These are phyloP conservation scores for Elongisporangium anandrum DNA, from an alignment of 352 stramenopile genomes.

Conservation along the genomic window DNA sequence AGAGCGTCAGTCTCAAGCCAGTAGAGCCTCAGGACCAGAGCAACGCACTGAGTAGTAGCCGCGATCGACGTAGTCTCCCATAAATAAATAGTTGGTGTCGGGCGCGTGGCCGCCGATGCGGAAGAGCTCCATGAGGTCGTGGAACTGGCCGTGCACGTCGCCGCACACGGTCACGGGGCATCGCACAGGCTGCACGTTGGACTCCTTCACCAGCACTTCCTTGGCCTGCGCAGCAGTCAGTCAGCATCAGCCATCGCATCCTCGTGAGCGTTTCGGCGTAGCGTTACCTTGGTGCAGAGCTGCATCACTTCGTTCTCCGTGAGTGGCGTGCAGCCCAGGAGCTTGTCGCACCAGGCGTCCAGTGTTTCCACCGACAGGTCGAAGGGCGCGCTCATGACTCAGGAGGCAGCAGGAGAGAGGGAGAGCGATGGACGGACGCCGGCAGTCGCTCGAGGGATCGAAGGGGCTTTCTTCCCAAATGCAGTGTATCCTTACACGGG, in stretches of 20 bases:
- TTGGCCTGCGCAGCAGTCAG: constrained; percentile 65
- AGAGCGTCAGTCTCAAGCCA: constrained; percentile 8
- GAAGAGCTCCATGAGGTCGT: constrained; percentile 67
- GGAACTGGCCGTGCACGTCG: constrained; percentile 63
- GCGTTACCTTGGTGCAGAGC: constrained; percentile 86
- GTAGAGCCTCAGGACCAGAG: background rate
- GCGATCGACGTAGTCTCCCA: constrained; percentile 99
- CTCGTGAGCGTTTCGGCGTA: background rate
- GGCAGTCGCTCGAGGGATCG: constrained; percentile 1
- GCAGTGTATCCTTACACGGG: background rate
- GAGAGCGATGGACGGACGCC: background rate
- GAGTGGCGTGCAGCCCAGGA: constrained; percentile 92
- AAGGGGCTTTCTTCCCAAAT: background rate
- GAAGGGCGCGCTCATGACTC: constrained; percentile 48
- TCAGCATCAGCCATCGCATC: background rate
- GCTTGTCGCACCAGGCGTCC: constrained; percentile 93
- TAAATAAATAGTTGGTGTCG: constrained; percentile 98
- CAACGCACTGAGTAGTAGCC: constrained; percentile 92
- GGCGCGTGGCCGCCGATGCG: constrained; percentile 84
- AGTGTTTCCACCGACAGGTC: constrained; percentile 86
- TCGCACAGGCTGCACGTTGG: constrained; percentile 95
- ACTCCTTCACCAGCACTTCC: constrained; percentile 96
- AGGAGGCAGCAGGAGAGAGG: background rate
- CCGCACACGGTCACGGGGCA: constrained; percentile 97
- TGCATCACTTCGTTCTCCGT: constrained; percentile 95